Percentiles rank a stretch among this genome's conserved stretches.
These are phyloP conservation scores for Candida gorgasii DNA, from an alignment of 805 yeast species.

Conservation along the genomic window DNA sequence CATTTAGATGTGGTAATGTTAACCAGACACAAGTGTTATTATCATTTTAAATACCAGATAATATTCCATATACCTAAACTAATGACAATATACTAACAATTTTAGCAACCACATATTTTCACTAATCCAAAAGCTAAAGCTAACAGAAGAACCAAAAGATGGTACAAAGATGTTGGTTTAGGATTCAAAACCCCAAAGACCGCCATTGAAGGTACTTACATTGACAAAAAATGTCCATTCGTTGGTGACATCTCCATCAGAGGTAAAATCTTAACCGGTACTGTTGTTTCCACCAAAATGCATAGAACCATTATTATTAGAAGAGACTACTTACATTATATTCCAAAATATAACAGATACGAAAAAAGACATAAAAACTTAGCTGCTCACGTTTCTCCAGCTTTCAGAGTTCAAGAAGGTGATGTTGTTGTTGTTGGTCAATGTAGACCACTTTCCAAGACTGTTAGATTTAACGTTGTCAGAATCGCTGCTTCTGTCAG, in stretches of 20 bases:
- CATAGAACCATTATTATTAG: slow-evolving; percentile 99
- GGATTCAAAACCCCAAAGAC: slow-evolving; percentile 99
- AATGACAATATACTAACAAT: slow-evolving; percentile 13
- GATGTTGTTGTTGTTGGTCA: slow-evolving; percentile 99
- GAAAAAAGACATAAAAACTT: slow-evolving; percentile 99
- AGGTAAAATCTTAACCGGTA: slow-evolving; percentile 99
- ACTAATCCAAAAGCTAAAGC: slow-evolving; percentile 99
- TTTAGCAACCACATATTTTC: slow-evolving; percentile 99
- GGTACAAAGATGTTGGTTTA: slow-evolving; percentile 99
- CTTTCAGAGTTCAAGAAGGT: slow-evolving; percentile 99
- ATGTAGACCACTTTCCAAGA: slow-evolving; percentile 99
- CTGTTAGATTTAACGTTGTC: slow-evolving; percentile 99
- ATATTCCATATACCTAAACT: background rate
- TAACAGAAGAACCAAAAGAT: slow-evolving; percentile 98
- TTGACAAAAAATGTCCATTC: slow-evolving; percentile 99
- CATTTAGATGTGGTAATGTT: too few relatives aligned
- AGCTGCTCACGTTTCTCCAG: slow-evolving; percentile 99
- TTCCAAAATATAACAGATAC: slow-evolving; percentile 99
- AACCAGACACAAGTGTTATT: too few relatives aligned
- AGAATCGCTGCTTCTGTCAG: slow-evolving; percentile 89
- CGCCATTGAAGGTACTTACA: slow-evolving; percentile 98
- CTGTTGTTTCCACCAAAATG: slow-evolving; percentile 99
- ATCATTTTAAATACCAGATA: background rate
- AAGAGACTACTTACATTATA: slow-evolving; percentile 99
- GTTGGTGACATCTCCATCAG: slow-evolving; percentile 96